phyloP scores from a whole-genome alignment of 164 flowering plant genomes.

The Stephania cephalantha region DNA sequence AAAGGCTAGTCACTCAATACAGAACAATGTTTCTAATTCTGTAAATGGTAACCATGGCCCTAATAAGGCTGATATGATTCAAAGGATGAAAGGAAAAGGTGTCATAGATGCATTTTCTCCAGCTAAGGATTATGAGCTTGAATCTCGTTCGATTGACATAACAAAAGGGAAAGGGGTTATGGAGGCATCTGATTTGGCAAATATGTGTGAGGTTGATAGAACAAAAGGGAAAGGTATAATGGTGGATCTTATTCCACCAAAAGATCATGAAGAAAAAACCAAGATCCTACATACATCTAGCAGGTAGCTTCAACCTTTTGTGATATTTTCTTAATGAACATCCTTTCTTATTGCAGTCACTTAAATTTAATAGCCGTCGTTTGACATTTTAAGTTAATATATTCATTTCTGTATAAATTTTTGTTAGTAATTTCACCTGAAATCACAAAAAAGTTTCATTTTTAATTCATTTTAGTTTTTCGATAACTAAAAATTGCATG shows the following conservation, averaged over 20 bases:
- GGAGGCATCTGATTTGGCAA: background rate
- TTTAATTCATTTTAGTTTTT: background rate
- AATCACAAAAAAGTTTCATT: too few species aligned
- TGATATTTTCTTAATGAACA: background rate
- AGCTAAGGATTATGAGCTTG: slow-evolving; percentile 18
- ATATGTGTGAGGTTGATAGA: slow-evolving; percentile 5
- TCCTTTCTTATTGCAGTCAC: background rate
- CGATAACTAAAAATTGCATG: background rate
- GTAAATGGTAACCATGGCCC: slow-evolving; percentile 16
- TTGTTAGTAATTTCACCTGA: too few species aligned
- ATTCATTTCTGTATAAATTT: background rate
- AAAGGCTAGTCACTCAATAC: slow-evolving; percentile 33
- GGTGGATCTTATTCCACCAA: slow-evolving; percentile 12
- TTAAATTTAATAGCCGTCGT: background rate
- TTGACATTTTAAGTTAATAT: background rate
- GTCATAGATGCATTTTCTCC: slow-evolving; percentile 7
- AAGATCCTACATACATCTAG: slow-evolving; percentile 14
- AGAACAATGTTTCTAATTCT: slow-evolving; percentile 10
- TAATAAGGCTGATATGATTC: background rate
- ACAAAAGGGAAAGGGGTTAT: background rate
- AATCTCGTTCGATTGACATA: background rate
- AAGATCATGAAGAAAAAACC: slow-evolving; percentile 14
- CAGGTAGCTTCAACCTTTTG: slow-evolving; percentile 32
- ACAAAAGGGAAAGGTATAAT: slow-evolving; percentile 48
- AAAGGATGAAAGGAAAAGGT: slow-evolving; percentile 46